A percentile compares a stretch with the other conserved stretches of the same genome.
Conservation (phyloP, 2,329 filamentous ascomycete genomes). For the Orbilia quercus region DNA sequence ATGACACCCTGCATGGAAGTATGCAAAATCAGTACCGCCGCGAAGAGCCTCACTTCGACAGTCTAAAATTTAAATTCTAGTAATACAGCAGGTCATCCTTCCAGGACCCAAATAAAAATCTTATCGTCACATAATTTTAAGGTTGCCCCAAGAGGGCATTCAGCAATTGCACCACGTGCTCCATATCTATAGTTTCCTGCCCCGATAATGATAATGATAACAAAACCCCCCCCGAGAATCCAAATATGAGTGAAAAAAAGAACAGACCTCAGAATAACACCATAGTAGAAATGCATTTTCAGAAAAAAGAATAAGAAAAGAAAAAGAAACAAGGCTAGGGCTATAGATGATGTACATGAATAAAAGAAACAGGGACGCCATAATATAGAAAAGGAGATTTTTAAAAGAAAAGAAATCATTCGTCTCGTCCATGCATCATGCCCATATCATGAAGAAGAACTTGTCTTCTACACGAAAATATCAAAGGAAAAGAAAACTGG, state of each 20-base stretch:
- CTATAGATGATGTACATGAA: slow-evolving; percentile 22
- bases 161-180: slow-evolving; percentile 9
- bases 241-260: slow-evolving; percentile 1
- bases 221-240: slow-evolving; percentile 8
- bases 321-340: not conserved
- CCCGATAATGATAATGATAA: slow-evolving; percentile 2
- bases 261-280: slow-evolving; percentile 16
- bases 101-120: not conserved
- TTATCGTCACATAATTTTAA: not conserved
- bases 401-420: not conserved
- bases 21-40: too few species aligned
- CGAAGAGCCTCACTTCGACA: too few species aligned
- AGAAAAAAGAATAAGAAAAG: too few species aligned
- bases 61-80: too few species aligned
- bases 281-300: slow-evolving; percentile 3
- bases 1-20: too few species aligned
- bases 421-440: not conserved
- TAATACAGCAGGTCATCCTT: not conserved
- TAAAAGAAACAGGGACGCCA: slow-evolving; percentile 6
- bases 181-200: slow-evolving; percentile 30
- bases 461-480: not conserved
- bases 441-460: not conserved
- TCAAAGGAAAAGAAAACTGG: not conserved
- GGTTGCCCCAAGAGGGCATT: not conserved
- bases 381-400: not conserved